Conservation (phyloP, 2,329 filamentous ascomycete species). For the Sordariomycetes sp. region DNA sequence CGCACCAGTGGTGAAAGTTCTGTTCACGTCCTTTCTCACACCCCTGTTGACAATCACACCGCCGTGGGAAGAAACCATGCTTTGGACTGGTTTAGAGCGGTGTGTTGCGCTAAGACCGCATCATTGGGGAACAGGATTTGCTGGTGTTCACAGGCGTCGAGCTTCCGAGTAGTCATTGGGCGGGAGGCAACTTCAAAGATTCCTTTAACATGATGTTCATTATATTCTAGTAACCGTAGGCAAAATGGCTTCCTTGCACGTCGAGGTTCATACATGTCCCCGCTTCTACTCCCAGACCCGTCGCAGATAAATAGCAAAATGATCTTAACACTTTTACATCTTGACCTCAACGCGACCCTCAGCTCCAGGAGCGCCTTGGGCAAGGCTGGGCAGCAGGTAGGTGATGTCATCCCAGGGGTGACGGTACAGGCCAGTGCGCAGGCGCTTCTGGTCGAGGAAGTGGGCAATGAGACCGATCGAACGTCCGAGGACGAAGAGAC, state of each 20-base stretch:
- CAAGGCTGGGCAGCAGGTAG: slow-evolving; percentile 78
- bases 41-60: no score
- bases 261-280: slow-evolving; percentile 22
- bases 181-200: background rate
- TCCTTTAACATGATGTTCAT: slow-evolving; percentile 1
- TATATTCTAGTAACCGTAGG: slow-evolving; percentile 9
- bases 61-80: no score
- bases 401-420: slow-evolving; percentile 99
- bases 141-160: no score
- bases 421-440: slow-evolving; percentile 96
- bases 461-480: slow-evolving; percentile 99
- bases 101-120: no score
- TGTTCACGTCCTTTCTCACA: no score
- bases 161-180: background rate
- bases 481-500: slow-evolving; percentile 95
- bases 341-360: slow-evolving; percentile 88
- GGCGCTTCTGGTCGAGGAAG: slow-evolving; percentile 98
- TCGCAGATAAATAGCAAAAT: slow-evolving; percentile 18
- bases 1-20: no score
- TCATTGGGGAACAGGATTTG: no score
- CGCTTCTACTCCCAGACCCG: slow-evolving; percentile 14
- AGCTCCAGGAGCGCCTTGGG: slow-evolving; percentile 60
- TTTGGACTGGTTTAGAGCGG: no score
- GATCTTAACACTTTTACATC: slow-evolving; percentile 39
- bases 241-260: slow-evolving; percentile 20